Base-by-base conservation (phyloP, 2,329 filamentous ascomycete species). In the Colletotrichum sansevieriae region DNA sequence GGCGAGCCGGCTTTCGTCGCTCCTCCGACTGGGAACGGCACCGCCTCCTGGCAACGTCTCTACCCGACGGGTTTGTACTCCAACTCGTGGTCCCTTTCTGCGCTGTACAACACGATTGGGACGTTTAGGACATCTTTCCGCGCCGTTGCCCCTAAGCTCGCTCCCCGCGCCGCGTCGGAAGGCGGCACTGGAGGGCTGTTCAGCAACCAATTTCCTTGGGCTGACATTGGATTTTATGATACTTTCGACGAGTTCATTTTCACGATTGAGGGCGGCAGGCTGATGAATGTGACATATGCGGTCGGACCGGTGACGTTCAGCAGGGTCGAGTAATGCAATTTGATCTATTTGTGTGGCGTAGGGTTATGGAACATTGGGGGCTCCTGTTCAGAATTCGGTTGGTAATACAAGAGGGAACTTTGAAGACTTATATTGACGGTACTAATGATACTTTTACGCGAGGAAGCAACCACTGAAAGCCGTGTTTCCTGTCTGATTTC, bases 11-110 rank as follows among this genome's bases (percentile, higher is more conserved):
- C 25, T 33, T 15, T 35, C 15, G n/a, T 39, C 37, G 12, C 12
- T 3, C 37, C 12, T 3, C 37, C 37, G 12, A 12, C 4, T 2
- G 22, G 3, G 37, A 13, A 39, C 9, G 37, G 12, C 1, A 11
- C 37, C 2, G 25, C 15, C 13, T 35, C 15, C 13, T 35, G 22
- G 18, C 29, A n/a, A n/a, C 49, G 49, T 52, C 49, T 52, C 12
- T 47, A 66, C 44, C 13, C 46, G 13, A 39, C 29, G 4, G 57
- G 57, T 13, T 25, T 41, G 18, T 41, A 60, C 9, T 60, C 57
- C 18, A 60, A 13, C 3, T 49, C 57, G 1, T 8, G 29, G 7
- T 60, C 57, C n/a, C 18, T 60, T 1, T 39, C 18, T 2, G 57
- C 57, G 33, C 18, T 60, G 7, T 39, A 60, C 18, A 49, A 60